phyloP scores from a whole-genome alignment of 176 grass and related monocot genomes.

The Otatea glauca region DNA sequence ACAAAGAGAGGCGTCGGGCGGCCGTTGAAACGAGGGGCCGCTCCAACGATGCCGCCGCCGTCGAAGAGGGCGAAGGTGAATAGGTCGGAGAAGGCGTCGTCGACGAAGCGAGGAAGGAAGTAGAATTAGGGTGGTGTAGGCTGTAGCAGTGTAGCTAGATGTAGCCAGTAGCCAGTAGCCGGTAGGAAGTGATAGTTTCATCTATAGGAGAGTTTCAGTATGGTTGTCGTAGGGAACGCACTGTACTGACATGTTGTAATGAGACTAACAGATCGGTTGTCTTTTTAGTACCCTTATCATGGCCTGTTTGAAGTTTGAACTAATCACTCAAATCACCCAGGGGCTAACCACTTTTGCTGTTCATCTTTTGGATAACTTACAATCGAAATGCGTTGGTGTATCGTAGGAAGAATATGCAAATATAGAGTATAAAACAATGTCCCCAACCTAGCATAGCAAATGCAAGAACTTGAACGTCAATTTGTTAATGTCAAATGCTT shows the following conservation, averaged over 20 bases:
- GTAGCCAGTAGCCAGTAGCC: not conserved
- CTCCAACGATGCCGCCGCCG: conserved; percentile 50
- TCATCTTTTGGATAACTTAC: not conserved
- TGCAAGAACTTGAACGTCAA: not conserved
- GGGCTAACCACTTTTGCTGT: not conserved
- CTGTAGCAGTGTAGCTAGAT: not conserved
- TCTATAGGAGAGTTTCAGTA: not conserved
- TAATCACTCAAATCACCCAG: not conserved
- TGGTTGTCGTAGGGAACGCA: not conserved
- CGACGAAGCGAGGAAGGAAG: conserved; percentile 56
- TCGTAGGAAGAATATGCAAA: not conserved
- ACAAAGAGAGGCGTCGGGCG: conserved; percentile 72
- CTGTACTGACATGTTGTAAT: conserved; percentile 27
- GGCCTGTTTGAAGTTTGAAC: not conserved
- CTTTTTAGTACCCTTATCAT: not conserved
- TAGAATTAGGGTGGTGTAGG: not conserved
- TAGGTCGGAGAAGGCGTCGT: conserved; percentile 28
- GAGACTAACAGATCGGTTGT: conserved; percentile 3
- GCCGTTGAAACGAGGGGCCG: conserved; percentile 60
- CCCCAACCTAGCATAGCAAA: not conserved
- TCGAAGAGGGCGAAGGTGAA: conserved; percentile 75
- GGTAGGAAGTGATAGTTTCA: conserved; percentile 15
- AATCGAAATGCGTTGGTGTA: not conserved
- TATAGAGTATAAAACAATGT: not conserved
- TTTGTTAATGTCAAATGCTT: not conserved